Evolutionary conservation across 805 yeast genomes (phyloP).

Genomic region (Yamadazyma kitorensis): DNA sequence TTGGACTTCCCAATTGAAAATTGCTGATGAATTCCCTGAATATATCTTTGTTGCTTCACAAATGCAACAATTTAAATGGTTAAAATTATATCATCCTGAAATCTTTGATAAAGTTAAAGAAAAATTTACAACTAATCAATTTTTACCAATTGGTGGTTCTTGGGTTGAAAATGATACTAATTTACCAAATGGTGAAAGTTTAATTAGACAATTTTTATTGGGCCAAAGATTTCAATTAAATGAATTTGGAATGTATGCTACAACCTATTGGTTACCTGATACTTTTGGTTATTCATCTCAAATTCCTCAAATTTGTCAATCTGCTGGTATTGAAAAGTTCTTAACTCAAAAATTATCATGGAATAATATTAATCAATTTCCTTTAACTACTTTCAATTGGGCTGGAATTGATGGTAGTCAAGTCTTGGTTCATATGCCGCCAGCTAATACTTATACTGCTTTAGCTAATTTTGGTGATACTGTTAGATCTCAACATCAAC

Average conservation of each 20-base stretch:
- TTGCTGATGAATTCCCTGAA: slow-evolving; percentile 88
- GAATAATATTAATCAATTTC: slow-evolving; percentile 92
- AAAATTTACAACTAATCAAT: slow-evolving; percentile 68
- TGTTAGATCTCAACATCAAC: slow-evolving; percentile 71
- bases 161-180: slow-evolving; percentile 99
- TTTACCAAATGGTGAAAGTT: slow-evolving; percentile 90
- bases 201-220: slow-evolving; percentile 80
- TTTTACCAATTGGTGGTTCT: slow-evolving; percentile 91
- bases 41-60: slow-evolving; percentile 93
- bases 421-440: slow-evolving; percentile 96
- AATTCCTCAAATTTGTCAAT: slow-evolving; percentile 86
- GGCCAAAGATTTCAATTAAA: slow-evolving; percentile 85
- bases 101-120: slow-evolving; percentile 62
- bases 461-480: slow-evolving; percentile 93
- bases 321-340: slow-evolving; percentile 81
- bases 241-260: slow-evolving; percentile 73
- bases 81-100: slow-evolving; percentile 81
- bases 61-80: slow-evolving; percentile 95
- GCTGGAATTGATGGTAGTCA: slow-evolving; percentile 92
- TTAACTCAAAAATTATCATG: slow-evolving; percentile 93
- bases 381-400: slow-evolving; percentile 92
- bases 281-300: slow-evolving; percentile 96
- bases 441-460: slow-evolving; percentile 94
- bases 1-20: slow-evolving; percentile 88
- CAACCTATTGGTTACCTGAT: slow-evolving; percentile 93